Conservation (phyloP, 257 asterid genomes). For the Penstemon newberryi region DNA sequence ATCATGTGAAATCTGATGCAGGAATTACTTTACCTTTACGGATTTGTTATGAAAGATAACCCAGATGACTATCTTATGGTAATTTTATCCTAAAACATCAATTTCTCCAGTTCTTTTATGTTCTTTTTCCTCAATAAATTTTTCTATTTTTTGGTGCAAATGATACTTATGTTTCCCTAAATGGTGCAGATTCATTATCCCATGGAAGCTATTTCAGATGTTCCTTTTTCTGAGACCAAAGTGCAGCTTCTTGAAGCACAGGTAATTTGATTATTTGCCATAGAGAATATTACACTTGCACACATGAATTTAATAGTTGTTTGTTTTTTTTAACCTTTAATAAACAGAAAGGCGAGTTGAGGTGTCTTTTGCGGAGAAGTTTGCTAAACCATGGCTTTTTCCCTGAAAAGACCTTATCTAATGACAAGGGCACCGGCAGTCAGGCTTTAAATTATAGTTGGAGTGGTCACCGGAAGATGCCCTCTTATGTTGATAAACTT, state of each 20-base stretch:
- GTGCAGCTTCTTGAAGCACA: slow-evolving; percentile 90
- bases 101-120: neutral
- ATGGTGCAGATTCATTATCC: slow-evolving; percentile 79
- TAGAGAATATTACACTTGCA: neutral
- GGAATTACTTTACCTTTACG: slow-evolving; percentile 94
- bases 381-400: slow-evolving; percentile 72
- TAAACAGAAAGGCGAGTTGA: slow-evolving; percentile 75
- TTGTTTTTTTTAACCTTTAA: slow-evolving; percentile 11
- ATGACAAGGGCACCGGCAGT: slow-evolving; percentile 24
- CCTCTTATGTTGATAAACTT: slow-evolving; percentile 63
- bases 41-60: slow-evolving; percentile 76
- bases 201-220: slow-evolving; percentile 60
- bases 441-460: slow-evolving; percentile 56
- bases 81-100: slow-evolving; percentile 22
- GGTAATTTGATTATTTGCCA: slow-evolving; percentile 41
- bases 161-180: slow-evolving; percentile 15
- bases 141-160: neutral
- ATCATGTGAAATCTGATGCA: slow-evolving; percentile 40
- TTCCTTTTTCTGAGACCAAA: slow-evolving; percentile 70
- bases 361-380: slow-evolving; percentile 74
- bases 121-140: neutral
- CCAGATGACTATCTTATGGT: slow-evolving; percentile 96
- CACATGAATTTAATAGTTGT: neutral
- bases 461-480: slow-evolving; percentile 74
- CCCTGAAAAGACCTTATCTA: slow-evolving; percentile 41